A percentile compares a stretch with the other conserved stretches of the same genome.
phyloP scores from a whole-genome alignment of 352 stramenopile genomes.

The Nothophytophthora sp. region DNA sequence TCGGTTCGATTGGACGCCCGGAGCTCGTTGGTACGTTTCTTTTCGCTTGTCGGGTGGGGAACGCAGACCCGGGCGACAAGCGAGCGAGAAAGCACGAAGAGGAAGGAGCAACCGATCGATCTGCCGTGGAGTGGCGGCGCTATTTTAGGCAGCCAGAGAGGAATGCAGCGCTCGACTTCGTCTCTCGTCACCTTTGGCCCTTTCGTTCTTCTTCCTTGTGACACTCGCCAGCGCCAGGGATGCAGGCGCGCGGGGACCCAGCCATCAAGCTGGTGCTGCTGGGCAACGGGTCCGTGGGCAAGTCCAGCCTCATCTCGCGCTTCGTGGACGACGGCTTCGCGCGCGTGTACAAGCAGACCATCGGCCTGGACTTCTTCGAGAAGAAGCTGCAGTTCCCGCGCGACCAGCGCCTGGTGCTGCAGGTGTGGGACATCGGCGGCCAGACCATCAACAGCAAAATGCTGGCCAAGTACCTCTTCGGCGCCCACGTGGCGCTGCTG shows the following conservation, averaged over 20 bases:
- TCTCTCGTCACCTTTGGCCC: conserved; percentile 15
- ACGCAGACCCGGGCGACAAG: conserved; percentile 3
- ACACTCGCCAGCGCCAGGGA: background rate
- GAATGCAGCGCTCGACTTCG: conserved; percentile 31
- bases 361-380: conserved; percentile 88
- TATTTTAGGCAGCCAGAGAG: conserved; percentile 34
- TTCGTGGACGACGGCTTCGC: conserved; percentile 85
- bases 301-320: conserved; percentile 81
- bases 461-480: conserved; percentile 85
- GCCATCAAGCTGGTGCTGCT: conserved; percentile 85
- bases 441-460: conserved; percentile 91
- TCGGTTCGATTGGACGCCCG: no score
- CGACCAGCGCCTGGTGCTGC: conserved; percentile 72
- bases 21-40: no score
- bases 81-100: conserved; percentile 12
- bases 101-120: no score
- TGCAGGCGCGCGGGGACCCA: conserved; percentile 42
- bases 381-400: conserved; percentile 81
- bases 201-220: conserved; percentile 7
- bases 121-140: conserved; percentile 22
- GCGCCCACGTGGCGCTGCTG: conserved; percentile 73
- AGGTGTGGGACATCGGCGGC: conserved; percentile 90
- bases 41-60: background rate
- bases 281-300: conserved; percentile 86
- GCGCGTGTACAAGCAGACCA: conserved; percentile 86